Base-by-base conservation (phyloP, 2,329 filamentous ascomycete genomes). In the Exophiala sp. region DNA sequence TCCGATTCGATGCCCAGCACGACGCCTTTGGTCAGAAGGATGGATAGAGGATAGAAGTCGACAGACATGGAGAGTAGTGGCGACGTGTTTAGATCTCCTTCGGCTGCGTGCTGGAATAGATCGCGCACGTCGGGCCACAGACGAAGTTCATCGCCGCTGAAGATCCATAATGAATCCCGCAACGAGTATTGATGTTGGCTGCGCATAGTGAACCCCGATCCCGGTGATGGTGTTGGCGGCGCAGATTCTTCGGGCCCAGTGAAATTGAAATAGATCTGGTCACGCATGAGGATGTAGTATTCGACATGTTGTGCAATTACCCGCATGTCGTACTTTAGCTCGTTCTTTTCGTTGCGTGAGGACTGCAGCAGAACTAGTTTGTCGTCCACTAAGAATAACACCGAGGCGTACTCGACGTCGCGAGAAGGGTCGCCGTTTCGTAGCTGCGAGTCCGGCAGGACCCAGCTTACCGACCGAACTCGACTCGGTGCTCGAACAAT, bases 251-350 rank as follows among this genome's bases (percentile, higher is more conserved):
- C 73, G 16, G 70, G 68, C 22, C 69, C 68, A 10, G 70, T 68
- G 55, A 77, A 72, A 55, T 70, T 72, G 60, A 70, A 73, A 8
- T 66, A 70, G 16, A 70, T 81, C 62, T 94, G 86, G 63, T 98
- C 93, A 57, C 90, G 83, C 81, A 94, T 94, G 61, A 93, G 81
- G 46, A 85, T 84, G 65, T 95, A 96, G 62, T 93, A 97, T 66
- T 98, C 93, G 34, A 97, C 89, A 62, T 95, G 94, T 62, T 96
- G 88, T 10, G 90, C 89, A 64, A 98, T 85, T 52, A 97, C 85
- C 8, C 90, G 85, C 93, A 98, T 98, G 64, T 97, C 91, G 64
- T 98, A 98, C 71, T 96, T 97, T 44, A 96, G 76, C 60, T 89
- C 85, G 3, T 87, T 86, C 37, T 85, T 80, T 42, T 87, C 86